These are phyloP conservation scores for Gloeostereum incarnatum DNA, from an alignment of 768 basidiomycete genomes.

Conservation along the genomic window DNA sequence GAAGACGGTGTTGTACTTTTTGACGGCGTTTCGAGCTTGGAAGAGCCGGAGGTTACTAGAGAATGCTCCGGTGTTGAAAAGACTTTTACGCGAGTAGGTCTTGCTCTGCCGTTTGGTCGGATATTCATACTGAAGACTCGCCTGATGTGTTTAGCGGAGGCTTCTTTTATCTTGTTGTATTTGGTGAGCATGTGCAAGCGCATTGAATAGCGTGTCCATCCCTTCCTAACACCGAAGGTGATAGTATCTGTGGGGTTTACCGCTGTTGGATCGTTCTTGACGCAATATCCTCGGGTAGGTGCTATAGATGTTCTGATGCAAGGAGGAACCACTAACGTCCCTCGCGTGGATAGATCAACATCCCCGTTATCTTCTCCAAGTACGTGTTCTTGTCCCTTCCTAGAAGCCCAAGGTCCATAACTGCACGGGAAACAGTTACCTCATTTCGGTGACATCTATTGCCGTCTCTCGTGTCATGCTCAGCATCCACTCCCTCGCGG, in stretches of 20 bases:
- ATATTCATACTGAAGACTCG: neutral
- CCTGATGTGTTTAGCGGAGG: slow-evolving; percentile 20
- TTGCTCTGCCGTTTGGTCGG: neutral
- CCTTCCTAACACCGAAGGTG: neutral
- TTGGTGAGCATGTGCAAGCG: slow-evolving; percentile 16
- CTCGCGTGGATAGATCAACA: slow-evolving; percentile 19
- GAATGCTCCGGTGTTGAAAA: slow-evolving; percentile 20
- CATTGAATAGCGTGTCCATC: neutral
- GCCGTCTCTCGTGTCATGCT: slow-evolving; percentile 28
- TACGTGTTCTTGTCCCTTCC: slow-evolving; percentile 8
- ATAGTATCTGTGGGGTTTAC: slow-evolving; percentile 23
- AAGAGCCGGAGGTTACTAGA: slow-evolving; percentile 21
- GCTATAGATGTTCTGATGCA: neutral
- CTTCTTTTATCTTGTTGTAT: slow-evolving; percentile 29
- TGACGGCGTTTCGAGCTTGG: slow-evolving; percentile 24
- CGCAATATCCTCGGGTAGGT: slow-evolving; percentile 17
- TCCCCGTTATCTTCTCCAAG: slow-evolving; percentile 27
- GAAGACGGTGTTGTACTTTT: slow-evolving; percentile 24
- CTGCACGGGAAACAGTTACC: neutral
- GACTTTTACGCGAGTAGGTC: slow-evolving; percentile 29
- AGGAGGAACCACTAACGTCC: neutral
- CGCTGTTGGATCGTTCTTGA: slow-evolving; percentile 22
- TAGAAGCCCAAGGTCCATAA: neutral
- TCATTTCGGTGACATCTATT: slow-evolving; percentile 14
- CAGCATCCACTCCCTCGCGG: slow-evolving; percentile 31